phyloP scores from a whole-genome alignment of 2,329 filamentous ascomycete species.

The Hypocreales sp. region DNA sequence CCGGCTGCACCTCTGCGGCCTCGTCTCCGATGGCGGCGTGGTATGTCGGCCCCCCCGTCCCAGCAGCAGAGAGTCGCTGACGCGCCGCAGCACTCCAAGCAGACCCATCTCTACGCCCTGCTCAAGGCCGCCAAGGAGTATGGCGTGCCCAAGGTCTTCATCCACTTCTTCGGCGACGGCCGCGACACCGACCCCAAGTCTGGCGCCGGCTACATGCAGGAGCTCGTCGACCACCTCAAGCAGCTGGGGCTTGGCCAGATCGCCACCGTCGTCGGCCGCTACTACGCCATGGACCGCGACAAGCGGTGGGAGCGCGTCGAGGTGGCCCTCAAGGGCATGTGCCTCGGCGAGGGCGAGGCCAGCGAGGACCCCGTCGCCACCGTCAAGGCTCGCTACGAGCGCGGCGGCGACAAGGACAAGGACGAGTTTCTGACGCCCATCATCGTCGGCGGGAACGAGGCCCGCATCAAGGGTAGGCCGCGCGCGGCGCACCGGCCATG shows the following conservation, averaged over 20 bases:
- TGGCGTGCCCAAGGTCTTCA: constrained; percentile 79
- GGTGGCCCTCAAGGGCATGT: constrained; percentile 72
- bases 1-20: constrained; percentile 77
- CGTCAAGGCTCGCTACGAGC: constrained; percentile 75
- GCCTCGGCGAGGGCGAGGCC: constrained; percentile 75
- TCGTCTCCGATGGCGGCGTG: constrained; percentile 91
- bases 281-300: constrained; percentile 98
- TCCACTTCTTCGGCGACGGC: constrained; percentile 98
- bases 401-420: constrained; percentile 52
- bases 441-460: constrained; percentile 75
- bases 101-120: constrained; percentile 78
- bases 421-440: constrained; percentile 99
- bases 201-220: constrained; percentile 71
- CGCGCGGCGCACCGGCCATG: no score
- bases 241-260: constrained; percentile 79
- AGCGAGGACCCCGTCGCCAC: constrained; percentile 73
- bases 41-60: constrained; percentile 26
- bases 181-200: constrained; percentile 97
- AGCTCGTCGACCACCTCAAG: constrained; percentile 64
- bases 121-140: constrained; percentile 82
- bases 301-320: constrained; percentile 97
- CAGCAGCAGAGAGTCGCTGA: no score
- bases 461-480: constrained; percentile 61
- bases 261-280: constrained; percentile 84
- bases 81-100: constrained; percentile 62